Evolutionary conservation across 1,139 yeast genomes (phyloP), one percentile per base, ranked within the genome.

Genomic region (Hyphopichia pseudoburtonii): DNA sequence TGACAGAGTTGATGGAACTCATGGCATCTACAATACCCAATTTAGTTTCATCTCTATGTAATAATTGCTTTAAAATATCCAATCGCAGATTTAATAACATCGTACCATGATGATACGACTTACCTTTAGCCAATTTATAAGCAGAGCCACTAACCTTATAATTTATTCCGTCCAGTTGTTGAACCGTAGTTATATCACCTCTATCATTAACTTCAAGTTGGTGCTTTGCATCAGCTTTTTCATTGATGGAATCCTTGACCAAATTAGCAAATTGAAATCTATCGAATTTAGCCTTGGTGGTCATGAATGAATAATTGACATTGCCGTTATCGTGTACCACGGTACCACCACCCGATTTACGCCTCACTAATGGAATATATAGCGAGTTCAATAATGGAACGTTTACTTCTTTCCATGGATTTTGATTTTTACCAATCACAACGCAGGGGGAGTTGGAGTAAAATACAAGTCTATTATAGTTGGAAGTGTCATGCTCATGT

Each of bases 241-340:
- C 40, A 45, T 80, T 81, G 27, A 87, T 61, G 19, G 80, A 74
- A 4, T 68, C 55, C 1, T 70, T 73, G 8, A 89, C 66, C 44
- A 74, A 49, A 6, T 69, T 52, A 3, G 88, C 82, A 54, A 85
- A 88, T 30, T 59, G 69, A 33, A 73, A 75, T 30, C 96, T 64
- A 45, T 80, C 75, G 52, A 94, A 94, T 2, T 72, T 73, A 4
- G 67, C 71, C 43, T 89, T 78, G 2, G 84, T 69, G 15, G 88
- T 80, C 72, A 92, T 81, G 48, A 78, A 88, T 6, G 95, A 82
- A 59, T 83, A 94, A 55, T 94, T 94, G 17, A 84, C 80, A 52
- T 94, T 94, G 0, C 97, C 96, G n/a, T 72, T 51, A 59, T 92
- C 98, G 56, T 94, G 99, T 9, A 89, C 96, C 1, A 94, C 99